Evolutionary conservation across 345 rosid species (phyloP).

Genomic region (Jatropha curcas): DNA sequence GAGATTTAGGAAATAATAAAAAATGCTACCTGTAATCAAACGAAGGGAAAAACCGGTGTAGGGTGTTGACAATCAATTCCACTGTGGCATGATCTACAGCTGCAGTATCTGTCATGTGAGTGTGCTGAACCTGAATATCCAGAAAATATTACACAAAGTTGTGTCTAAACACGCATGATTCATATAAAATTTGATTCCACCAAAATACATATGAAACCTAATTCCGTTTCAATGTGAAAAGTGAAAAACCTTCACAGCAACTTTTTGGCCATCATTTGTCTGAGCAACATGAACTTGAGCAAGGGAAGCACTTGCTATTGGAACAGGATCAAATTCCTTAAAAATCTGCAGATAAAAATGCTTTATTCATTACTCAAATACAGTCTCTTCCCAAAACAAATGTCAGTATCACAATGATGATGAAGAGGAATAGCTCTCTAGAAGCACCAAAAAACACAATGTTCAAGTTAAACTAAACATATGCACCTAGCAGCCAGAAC

Average conservation of each 20-base stretch:
- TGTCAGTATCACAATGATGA: background rate
- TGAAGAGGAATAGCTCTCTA: background rate
- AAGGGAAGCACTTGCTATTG: constrained; percentile 96
- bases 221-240: constrained; percentile 20
- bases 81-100: constrained; percentile 90
- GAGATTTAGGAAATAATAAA: background rate
- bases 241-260: constrained; percentile 81
- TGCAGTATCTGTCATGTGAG: constrained; percentile 89
- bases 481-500: background rate
- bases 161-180: constrained; percentile 6
- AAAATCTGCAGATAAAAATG: constrained; percentile 51
- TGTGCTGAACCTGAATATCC: constrained; percentile 80
- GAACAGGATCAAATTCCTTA: constrained; percentile 80
- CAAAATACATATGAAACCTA: constrained; percentile 5
- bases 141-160: constrained; percentile 8
- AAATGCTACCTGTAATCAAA: constrained; percentile 81
- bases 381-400: constrained; percentile 7
- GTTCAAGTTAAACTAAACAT: constrained; percentile 4
- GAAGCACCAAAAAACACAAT: background rate
- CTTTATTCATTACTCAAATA: constrained; percentile 5
- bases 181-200: constrained; percentile 15
- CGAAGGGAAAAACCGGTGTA: constrained; percentile 81
- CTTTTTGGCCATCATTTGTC: constrained; percentile 67
- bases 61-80: constrained; percentile 69
- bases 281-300: constrained; percentile 99